phyloP scores from a whole-genome alignment of 164 flowering plant species.

The Tetracentron sinense region DNA sequence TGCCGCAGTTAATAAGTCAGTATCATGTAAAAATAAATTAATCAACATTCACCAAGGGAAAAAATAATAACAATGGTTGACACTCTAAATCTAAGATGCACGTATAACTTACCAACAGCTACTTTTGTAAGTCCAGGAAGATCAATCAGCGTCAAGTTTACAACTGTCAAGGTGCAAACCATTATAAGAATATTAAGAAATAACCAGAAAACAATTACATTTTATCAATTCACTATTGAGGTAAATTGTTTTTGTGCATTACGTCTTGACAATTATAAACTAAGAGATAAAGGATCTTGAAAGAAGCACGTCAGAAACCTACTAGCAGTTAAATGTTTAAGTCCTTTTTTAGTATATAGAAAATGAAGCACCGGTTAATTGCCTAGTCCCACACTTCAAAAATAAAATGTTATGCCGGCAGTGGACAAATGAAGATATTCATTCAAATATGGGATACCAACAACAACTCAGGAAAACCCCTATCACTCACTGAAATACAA shows the following conservation, averaged over 20 bases:
- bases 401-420: no score
- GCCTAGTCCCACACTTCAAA: not conserved
- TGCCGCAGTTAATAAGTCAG: not conserved
- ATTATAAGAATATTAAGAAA: constrained; percentile 2
- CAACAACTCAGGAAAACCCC: no score
- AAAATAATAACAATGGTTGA: not conserved
- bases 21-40: not conserved
- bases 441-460: not conserved
- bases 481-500: not conserved
- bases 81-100: not conserved
- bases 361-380: no score
- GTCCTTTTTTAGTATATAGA: no score
- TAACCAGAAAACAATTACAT: not conserved
- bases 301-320: no score
- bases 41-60: not conserved
- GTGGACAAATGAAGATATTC: not conserved
- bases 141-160: constrained; percentile 88
- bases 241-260: not conserved
- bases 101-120: constrained; percentile 75
- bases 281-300: not conserved
- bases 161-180: constrained; percentile 51
- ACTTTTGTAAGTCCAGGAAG: constrained; percentile 99
- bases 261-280: not conserved
- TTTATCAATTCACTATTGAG: not conserved
- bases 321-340: no score